phyloP scores from a whole-genome alignment of 345 rosid genomes.

The Eucalyptus urophylla region DNA sequence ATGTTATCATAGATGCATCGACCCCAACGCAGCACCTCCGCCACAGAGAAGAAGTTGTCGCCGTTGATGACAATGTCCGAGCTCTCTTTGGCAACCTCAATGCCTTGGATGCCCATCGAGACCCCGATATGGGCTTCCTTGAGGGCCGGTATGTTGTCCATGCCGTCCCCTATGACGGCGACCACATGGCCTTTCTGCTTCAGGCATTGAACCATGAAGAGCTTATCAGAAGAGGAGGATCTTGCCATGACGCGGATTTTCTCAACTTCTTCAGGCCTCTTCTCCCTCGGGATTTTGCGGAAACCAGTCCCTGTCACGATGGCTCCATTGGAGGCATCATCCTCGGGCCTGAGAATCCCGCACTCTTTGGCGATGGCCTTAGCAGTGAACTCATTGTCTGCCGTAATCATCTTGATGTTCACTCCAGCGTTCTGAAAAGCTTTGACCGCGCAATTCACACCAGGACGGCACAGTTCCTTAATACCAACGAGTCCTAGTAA shows the following conservation, averaged over 20 bases:
- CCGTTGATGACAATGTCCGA: not conserved
- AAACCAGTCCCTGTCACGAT: slow-evolving; percentile 58
- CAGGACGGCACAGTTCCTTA: too few species aligned
- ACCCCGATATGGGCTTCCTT: not conserved
- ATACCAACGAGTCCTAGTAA: too few species aligned
- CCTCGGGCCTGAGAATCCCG: slow-evolving; percentile 34
- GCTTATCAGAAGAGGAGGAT: slow-evolving; percentile 64
- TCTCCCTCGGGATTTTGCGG: not conserved
- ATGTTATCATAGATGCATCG: not conserved
- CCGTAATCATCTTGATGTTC: slow-evolving; percentile 63
- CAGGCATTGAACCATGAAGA: slow-evolving; percentile 62
- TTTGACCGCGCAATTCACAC: rapidly evolving
- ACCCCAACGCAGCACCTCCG: not conserved
- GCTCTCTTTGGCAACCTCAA: not conserved
- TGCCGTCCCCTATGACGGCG: slow-evolving; percentile 42
- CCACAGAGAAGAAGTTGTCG: not conserved
- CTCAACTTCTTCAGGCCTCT: slow-evolving; percentile 3
- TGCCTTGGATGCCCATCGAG: not conserved
- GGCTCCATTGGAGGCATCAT: slow-evolving; percentile 11
- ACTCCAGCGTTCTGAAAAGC: slow-evolving; percentile 40
- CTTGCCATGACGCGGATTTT: slow-evolving; percentile 50
- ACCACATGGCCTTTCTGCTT: slow-evolving; percentile 58
- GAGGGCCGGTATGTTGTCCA: rapidly evolving
- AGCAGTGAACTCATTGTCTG: slow-evolving; percentile 53
- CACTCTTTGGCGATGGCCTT: slow-evolving; percentile 71